Evolutionary conservation across 139 green algal species (phyloP).

Genomic region (Chlorella vulgaris): DNA sequence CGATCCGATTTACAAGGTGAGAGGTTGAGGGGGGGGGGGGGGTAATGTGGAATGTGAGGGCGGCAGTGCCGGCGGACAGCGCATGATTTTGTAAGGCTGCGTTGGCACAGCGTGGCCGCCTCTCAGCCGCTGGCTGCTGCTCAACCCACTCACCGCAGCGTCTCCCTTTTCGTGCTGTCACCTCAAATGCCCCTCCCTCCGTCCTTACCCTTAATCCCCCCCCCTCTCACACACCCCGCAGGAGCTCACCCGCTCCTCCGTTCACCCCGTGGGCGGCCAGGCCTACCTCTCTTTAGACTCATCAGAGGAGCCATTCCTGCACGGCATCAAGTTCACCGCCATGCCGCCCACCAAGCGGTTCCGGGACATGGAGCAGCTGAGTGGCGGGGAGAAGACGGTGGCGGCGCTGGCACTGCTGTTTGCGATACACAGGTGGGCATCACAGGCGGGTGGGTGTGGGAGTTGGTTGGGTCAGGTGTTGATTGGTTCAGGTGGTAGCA

Average conservation of each 20-base stretch:
- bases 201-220: background rate
- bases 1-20: constrained; percentile 93
- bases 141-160: background rate
- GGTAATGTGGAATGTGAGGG: background rate
- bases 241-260: constrained; percentile 71
- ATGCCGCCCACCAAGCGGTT: constrained; percentile 98
- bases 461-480: background rate
- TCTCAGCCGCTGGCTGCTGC: too few species aligned
- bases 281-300: constrained; percentile 90
- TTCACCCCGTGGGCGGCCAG: constrained; percentile 77
- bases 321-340: constrained; percentile 92
- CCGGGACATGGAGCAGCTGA: constrained; percentile 97
- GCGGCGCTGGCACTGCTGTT: constrained; percentile 97
- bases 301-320: constrained; percentile 86
- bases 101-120: too few species aligned
- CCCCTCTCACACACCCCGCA: background rate
- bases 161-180: background rate
- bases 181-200: background rate
- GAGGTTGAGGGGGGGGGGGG: background rate
- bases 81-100: too few species aligned
- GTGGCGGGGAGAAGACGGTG: constrained; percentile 89
- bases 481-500: background rate
- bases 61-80: too few species aligned
- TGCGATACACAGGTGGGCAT: constrained; percentile 82
- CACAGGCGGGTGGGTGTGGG: background rate